phyloP scores from a whole-genome alignment of 148 eudicot species.

The Silene latifolia region DNA sequence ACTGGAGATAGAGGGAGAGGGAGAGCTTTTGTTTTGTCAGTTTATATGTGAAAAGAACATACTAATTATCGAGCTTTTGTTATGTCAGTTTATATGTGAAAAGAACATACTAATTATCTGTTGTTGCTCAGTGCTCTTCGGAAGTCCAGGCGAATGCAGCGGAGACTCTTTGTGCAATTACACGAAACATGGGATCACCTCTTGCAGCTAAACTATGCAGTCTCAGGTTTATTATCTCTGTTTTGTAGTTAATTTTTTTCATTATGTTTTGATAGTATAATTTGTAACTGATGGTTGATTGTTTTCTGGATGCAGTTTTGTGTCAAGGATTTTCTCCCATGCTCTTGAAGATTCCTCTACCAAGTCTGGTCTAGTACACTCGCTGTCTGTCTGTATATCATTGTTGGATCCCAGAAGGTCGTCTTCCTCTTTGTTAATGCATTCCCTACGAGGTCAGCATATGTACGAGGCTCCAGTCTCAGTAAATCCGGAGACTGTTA shows the following conservation, averaged over 20 bases:
- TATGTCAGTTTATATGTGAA: background rate
- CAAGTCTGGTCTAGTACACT: slow-evolving; percentile 77
- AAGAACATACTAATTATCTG: background rate
- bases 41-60: background rate
- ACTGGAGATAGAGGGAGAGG: background rate
- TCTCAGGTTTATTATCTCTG: slow-evolving; percentile 53
- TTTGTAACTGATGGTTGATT: slow-evolving; percentile 9
- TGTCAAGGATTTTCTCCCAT: slow-evolving; percentile 77
- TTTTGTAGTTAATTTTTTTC: too few species aligned
- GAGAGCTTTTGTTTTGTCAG: slow-evolving; percentile 1
- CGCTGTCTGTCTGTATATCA: slow-evolving; percentile 87
- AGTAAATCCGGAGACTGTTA: slow-evolving; percentile 78
- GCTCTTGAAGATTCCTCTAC: slow-evolving; percentile 75
- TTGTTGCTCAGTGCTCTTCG: slow-evolving; percentile 60
- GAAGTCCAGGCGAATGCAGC: slow-evolving; percentile 99
- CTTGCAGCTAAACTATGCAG: slow-evolving; percentile 86
- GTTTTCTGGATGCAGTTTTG: slow-evolving; percentile 59
- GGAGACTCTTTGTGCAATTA: slow-evolving; percentile 82
- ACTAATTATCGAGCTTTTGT: slow-evolving; percentile 1
- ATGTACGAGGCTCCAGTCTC: slow-evolving; percentile 68
- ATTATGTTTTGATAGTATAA: background rate
- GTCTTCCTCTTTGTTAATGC: slow-evolving; percentile 53
- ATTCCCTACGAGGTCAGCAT: slow-evolving; percentile 78
- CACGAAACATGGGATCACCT: slow-evolving; percentile 79
- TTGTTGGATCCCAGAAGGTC: slow-evolving; percentile 92